Evolutionary conservation across 495 filamentous ascomycete genomes (phyloP).

Genomic region (Astrothelium subdiscretum): DNA sequence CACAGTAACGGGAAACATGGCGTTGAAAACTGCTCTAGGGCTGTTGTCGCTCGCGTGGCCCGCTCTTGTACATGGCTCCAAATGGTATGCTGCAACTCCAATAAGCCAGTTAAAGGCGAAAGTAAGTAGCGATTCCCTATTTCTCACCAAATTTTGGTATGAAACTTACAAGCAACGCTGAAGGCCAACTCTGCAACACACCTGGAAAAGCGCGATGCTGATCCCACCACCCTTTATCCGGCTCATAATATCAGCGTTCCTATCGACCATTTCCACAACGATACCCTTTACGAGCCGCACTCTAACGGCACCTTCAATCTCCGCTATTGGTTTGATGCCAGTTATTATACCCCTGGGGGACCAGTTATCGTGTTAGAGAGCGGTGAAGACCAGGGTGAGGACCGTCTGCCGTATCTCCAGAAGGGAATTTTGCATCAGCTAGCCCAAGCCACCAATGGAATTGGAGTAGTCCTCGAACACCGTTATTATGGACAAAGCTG

Average conservation of each 20-base stretch:
- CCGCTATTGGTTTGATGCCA: conserved; percentile 63
- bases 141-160: neutral
- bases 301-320: conserved; percentile 44
- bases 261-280: conserved; percentile 66
- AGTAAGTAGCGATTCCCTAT: neutral
- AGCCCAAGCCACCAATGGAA: conserved; percentile 48
- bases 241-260: conserved; percentile 53
- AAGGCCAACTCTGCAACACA: neutral
- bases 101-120: neutral
- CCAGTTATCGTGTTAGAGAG: conserved; percentile 58
- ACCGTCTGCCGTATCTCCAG: conserved; percentile 51
- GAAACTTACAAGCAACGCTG: neutral
- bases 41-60: neutral
- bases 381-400: conserved; percentile 50
- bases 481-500: conserved; percentile 59
- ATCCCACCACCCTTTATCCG: conserved; percentile 38
- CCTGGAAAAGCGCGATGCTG: conserved; percentile 20
- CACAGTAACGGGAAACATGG: neutral
- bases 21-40: neutral
- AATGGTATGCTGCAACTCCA: neutral
- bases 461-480: conserved; percentile 69
- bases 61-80: neutral
- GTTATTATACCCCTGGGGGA: conserved; percentile 54
- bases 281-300: conserved; percentile 58
- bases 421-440: conserved; percentile 58